Base-by-base conservation (phyloP, 257 asterid genomes). In the Primulina huaijiensis region DNA sequence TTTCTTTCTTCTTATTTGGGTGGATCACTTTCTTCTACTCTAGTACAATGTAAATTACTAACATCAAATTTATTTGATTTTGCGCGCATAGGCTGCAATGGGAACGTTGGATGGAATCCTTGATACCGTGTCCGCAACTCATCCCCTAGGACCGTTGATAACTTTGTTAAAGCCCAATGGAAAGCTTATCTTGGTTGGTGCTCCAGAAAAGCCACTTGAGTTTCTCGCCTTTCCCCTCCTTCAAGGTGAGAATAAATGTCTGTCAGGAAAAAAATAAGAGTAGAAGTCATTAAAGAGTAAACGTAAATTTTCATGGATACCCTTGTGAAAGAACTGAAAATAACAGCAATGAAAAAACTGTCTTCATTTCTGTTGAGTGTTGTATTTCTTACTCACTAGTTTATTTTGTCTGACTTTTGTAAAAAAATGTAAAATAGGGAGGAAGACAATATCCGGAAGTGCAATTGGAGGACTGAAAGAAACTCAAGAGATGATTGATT, bases 61-160 rank as follows among this genome's bases (percentile, higher is more conserved):
- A 55, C 60, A 1, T 55, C 10, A 7, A 0, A 8, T 8, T 19
- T 8, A 6, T 10, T 20, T 8, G 14, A 20, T 58, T 20, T 19
- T 11, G 30, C 16, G 10, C 20, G 25, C 11, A 21, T 58, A 58
- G 62, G 30, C 62, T 58, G 62, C 62, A 58, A 30, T 20, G 0
- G 62, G 62, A 7, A 58, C 27, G 6, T 58, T 58, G 62, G 62
- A 58, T 58, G 62, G 62, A 5, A 58, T 58, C 31, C 10, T 58
- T 21, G 62, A 58, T 58, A 58, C 62, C 1, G 62, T 58, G 6
- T 58, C 62, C 0, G 62, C 62, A 2, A 20, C 27, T 19, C 62
- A 58, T 25, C 62, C 62, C 30, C 25, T 58, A 19, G 62, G 20
- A 7, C 62, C 62, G 20, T 58, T 58, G 11, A 20, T 58, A 19